Base-by-base conservation (phyloP, 805 yeast species). In the Candida endomychidarum region DNA sequence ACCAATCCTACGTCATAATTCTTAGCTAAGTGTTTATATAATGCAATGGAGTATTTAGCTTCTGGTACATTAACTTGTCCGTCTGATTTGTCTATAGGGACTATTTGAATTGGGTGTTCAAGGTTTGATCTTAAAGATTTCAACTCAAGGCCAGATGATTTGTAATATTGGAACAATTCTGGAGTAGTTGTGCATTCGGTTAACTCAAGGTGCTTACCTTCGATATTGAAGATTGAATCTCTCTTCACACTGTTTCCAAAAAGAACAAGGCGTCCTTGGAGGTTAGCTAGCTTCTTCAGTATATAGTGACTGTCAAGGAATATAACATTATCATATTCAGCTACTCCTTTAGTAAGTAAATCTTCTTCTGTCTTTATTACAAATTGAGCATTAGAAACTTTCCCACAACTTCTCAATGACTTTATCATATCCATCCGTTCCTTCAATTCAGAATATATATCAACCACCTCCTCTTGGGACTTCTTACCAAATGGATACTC, bases 31-130 rank as follows among this genome's bases (percentile, higher is more conserved):
- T 33, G 21, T 19, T 39, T 39, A 37, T 32, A 37, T 26, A 40
- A 23, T n/a, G 30, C 35, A 8, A 32, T 21, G 9, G 30, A 24
- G 9, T 14, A 20, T 31, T 44, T 43, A 3, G 45, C 51, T 35
- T 47, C 42, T 7, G 34, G 26, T 4, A 44, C 42, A 22, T 32
- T 37, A 9, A 42, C 45, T 12, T 42, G 36, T 3, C 10, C 25
- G 2, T 32, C 35, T 7, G 30, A 4, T 14, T 18, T 30, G 11
- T 11, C 16, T 5, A 30, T 19, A 2, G 33, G 37, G n/a, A 36
- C 19, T 3, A 20, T 10, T 16, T 36, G 40, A 14, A 24, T 12
- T 3, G 35, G 21, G 18, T 34, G 15, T 18, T 29, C 35, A 10
- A 40, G 29, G 3, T 38, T 16, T 4, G 21, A 32, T 12, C 14